A percentile compares a stretch with the other conserved stretches of the same genome.
These are phyloP conservation scores for Ceratobasidium sp. DNA, from an alignment of 1,284 basidiomycete genomes.

Conservation along the genomic window DNA sequence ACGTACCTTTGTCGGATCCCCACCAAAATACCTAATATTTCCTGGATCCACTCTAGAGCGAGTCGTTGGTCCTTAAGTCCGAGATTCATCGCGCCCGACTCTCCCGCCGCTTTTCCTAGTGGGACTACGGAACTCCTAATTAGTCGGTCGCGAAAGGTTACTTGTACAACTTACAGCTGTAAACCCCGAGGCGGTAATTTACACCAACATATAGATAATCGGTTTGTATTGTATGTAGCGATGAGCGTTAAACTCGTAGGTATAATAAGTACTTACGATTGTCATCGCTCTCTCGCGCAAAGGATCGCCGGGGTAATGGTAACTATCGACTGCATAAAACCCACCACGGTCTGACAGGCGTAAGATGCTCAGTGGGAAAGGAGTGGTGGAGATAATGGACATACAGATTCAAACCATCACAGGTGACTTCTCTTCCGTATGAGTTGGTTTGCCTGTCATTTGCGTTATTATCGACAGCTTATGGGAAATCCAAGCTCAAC, in stretches of 20 bases:
- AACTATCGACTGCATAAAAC: background rate
- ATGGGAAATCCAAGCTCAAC: background rate
- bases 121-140: background rate
- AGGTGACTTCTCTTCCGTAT: background rate
- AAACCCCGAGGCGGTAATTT: background rate
- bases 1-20: slow-evolving; percentile 48
- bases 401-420: slow-evolving; percentile 24
- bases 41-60: slow-evolving; percentile 55
- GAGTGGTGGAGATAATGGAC: background rate
- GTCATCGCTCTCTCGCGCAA: background rate
- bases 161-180: background rate
- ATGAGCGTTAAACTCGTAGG: no score
- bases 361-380: background rate
- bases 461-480: background rate
- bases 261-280: background rate
- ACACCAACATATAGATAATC: background rate
- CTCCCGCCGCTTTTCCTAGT: slow-evolving; percentile 45
- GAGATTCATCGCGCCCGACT: slow-evolving; percentile 47
- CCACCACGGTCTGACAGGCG: background rate
- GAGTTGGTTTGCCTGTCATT: background rate
- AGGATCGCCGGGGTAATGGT: background rate
- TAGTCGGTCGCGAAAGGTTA: no score
- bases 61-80: slow-evolving; percentile 53
- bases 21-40: no score
- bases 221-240: background rate